Percentiles rank a stretch among this genome's conserved stretches.
phyloP scores from a whole-genome alignment of 768 basidiomycete genomes.

The Rhizopogon vesiculosus region DNA sequence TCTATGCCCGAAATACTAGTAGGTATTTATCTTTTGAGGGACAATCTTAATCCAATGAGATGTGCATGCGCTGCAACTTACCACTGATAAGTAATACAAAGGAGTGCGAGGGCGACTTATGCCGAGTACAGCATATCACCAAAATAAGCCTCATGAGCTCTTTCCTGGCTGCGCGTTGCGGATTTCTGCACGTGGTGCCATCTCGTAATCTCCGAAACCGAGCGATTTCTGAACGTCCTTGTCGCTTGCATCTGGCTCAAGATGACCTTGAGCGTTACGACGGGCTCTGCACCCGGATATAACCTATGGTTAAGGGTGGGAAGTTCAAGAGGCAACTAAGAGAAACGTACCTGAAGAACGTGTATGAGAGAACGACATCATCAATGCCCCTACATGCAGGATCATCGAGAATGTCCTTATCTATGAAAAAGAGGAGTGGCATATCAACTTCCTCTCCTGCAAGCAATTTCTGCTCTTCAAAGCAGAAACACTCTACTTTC shows the following conservation, averaged over 20 bases:
- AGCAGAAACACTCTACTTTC: constrained; percentile 99
- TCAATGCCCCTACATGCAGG: constrained; percentile 82
- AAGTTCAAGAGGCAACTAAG: not conserved
- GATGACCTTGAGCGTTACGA: constrained; percentile 77
- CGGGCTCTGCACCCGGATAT: constrained; percentile 55
- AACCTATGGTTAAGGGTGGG: not conserved
- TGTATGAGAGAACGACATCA: constrained; percentile 92
- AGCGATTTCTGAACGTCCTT: constrained; percentile 75
- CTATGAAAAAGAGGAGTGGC: constrained; percentile 98
- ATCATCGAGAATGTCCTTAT: constrained; percentile 94
- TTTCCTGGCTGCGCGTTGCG: constrained; percentile 12
- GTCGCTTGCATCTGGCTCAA: constrained; percentile 87
- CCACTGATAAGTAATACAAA: not conserved
- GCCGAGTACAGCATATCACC: not conserved
- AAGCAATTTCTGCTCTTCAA: constrained; percentile 94
- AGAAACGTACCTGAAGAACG: constrained; percentile 83
- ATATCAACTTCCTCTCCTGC: constrained; percentile 98
- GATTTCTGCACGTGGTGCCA: constrained; percentile 28
- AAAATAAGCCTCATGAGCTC: not conserved
- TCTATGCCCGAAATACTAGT: too few relatives aligned
- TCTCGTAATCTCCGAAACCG: constrained; percentile 67
- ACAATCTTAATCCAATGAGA: too few relatives aligned
- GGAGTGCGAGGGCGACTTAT: not conserved
- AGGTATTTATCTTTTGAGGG: too few relatives aligned
- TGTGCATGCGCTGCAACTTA: too few relatives aligned